Base-by-base conservation (phyloP, 345 rosid genomes). In the Odontarrhena argentea region DNA sequence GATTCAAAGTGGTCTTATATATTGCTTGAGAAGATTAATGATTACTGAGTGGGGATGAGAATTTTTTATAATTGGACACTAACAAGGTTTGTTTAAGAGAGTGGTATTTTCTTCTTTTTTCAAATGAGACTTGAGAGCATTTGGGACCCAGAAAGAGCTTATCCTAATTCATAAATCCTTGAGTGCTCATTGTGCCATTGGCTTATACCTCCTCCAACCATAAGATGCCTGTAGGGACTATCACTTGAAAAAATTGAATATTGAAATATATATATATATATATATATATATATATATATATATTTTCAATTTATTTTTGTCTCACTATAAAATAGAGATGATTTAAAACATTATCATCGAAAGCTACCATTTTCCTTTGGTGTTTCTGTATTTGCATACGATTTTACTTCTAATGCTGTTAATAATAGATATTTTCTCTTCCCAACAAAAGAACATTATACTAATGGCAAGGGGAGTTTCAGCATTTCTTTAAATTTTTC, bases 71-170 rank as follows among this genome's bases (percentile, higher is more conserved):
- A 58, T 38, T 26, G 44, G 25, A 41, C 3, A 53, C 11, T 55
- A 55, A 37, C 56, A 49, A 64, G 22, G 14, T 13, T 64, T 62
- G 18, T 64, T 63, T 32, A 48, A 48, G 59, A 56, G 41, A 64
- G 65, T 71, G 58, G 3, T 1, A 5, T 28, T 51, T 38, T 51
- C 24, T 25, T 25, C 11, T n/a, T 30, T 1, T 55, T 71, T 55
- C 41, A 36, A 44, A 9, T 55, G 12, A 63, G 41, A 28, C 14
- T 63, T 71, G 64, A 48, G 38, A 53, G 37, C 18, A 63, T 15
- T 28, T 63, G 76, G 71, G 71, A 73, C 71, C 67, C 65, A 57
- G 35, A 58, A 50, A 42, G 36, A 42, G 54, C 55, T 65, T 73
- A 55, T 47, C 58, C 43, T 22, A 38, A 30, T 59, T 40, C 34